phyloP scores from a whole-genome alignment of 2,329 filamentous ascomycete genomes.

The Zelopaecilomyces penicillatus region DNA sequence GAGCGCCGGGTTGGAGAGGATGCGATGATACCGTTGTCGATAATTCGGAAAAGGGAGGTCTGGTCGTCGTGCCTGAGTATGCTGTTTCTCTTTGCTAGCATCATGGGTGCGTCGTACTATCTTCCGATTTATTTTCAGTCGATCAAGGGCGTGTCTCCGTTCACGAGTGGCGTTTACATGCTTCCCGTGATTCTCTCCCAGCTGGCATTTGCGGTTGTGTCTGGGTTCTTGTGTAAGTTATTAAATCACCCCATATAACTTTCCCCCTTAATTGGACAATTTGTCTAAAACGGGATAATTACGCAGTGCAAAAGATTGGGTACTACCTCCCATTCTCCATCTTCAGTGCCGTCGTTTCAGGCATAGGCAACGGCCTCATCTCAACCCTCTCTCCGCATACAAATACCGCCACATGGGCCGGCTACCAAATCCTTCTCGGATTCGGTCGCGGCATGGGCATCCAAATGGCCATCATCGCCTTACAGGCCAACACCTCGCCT shows the following conservation, averaged over 20 bases:
- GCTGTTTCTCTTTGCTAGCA: slow-evolving; percentile 6
- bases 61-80: slow-evolving; percentile 6
- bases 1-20: slow-evolving; percentile 28
- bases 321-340: slow-evolving; percentile 38
- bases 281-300: not conserved
- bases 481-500: slow-evolving; percentile 18
- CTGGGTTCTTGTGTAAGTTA: not conserved
- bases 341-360: slow-evolving; percentile 20
- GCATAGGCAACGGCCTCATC: slow-evolving; percentile 32
- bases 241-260: not conserved
- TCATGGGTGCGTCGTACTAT: slow-evolving; percentile 6
- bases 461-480: slow-evolving; percentile 30
- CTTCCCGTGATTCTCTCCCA: slow-evolving; percentile 9
- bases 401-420: slow-evolving; percentile 31
- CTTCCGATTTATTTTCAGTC: slow-evolving; percentile 17
- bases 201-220: slow-evolving; percentile 5
- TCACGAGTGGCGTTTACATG: slow-evolving; percentile 15
- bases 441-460: slow-evolving; percentile 35
- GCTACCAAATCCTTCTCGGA: slow-evolving; percentile 35
- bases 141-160: slow-evolving; percentile 10
- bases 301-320: slow-evolving; percentile 23
- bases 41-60: slow-evolving; percentile 9
- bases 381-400: slow-evolving; percentile 31
- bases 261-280: not conserved
- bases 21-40: slow-evolving; percentile 25